Percentiles rank a stretch among this genome's conserved stretches.
Conservation (phyloP, 169 alveolate species). For the Plasmodium fragile region DNA sequence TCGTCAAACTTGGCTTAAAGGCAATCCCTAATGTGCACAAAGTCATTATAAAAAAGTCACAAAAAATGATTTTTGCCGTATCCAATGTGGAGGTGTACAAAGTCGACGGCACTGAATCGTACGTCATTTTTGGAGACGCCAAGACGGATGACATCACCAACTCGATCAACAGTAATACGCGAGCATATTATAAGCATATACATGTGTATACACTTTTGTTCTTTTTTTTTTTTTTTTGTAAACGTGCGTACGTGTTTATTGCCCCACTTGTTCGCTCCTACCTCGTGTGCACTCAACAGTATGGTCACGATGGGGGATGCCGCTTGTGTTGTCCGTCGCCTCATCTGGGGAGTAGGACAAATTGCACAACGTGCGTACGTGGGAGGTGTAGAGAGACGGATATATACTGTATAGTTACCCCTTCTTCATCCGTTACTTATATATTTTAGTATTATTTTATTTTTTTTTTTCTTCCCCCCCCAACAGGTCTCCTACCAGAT, state of each 20-base stretch:
- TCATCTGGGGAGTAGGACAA: neutral
- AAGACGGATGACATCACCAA: conserved; percentile 92
- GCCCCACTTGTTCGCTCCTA: neutral
- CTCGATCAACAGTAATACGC: conserved; percentile 76
- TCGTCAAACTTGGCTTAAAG: conserved; percentile 94
- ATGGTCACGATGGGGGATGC: neutral
- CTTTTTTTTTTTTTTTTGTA: neutral
- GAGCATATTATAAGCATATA: neutral
- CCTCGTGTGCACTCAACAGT: neutral
- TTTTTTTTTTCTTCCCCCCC: neutral
- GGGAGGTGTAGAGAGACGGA: neutral
- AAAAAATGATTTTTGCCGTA: conserved; percentile 93
- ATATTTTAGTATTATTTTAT: neutral
- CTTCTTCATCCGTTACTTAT: neutral
- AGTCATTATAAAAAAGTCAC: conserved; percentile 94
- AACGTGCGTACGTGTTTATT: neutral
- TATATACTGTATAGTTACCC: neutral
- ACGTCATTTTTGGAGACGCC: conserved; percentile 97
- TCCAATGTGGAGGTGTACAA: conserved; percentile 95
- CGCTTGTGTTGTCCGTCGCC: neutral
- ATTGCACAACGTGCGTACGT: neutral
- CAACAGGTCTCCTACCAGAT: conserved; percentile 38
- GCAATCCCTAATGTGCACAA: conserved; percentile 92
- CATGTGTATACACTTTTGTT: neutral
- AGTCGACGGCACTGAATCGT: conserved; percentile 93